These are phyloP conservation scores for Fagus crenata DNA, from an alignment of 306 rosid species.

Conservation along the genomic window DNA sequence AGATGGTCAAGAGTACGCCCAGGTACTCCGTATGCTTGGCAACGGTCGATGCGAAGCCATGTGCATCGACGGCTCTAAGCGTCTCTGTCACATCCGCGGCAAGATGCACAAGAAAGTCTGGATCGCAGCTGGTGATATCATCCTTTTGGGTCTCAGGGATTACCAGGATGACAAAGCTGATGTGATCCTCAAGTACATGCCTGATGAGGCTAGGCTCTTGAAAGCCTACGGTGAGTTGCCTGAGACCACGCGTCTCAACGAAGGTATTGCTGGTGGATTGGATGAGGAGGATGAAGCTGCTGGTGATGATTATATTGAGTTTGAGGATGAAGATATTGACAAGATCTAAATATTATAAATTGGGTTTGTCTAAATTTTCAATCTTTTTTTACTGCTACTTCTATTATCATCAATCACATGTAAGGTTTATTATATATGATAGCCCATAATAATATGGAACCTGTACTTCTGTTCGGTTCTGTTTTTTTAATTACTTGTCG, in stretches of 20 bases:
- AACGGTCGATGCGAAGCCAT: slow-evolving; percentile 47
- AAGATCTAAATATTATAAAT: slow-evolving; percentile 26
- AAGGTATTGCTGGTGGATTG: slow-evolving; percentile 38
- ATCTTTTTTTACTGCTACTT: too few species aligned
- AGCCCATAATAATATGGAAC: too few species aligned
- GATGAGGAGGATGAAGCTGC: slow-evolving; percentile 41
- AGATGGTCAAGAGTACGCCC: slow-evolving; percentile 46
- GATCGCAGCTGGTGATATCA: slow-evolving; percentile 51
- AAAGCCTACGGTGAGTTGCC: slow-evolving; percentile 48
- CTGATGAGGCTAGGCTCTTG: slow-evolving; percentile 42
- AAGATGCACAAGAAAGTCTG: slow-evolving; percentile 58
- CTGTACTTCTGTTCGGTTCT: too few species aligned
- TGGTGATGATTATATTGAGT: slow-evolving; percentile 38
- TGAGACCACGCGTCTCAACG: slow-evolving; percentile 31
- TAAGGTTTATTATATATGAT: too few species aligned
- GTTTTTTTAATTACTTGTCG: too few species aligned
- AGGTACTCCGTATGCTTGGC: slow-evolving; percentile 37
- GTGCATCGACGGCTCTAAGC: slow-evolving; percentile 47
- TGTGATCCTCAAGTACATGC: slow-evolving; percentile 49
- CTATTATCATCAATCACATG: too few species aligned
- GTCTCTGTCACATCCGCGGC: slow-evolving; percentile 50
- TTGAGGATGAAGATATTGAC: slow-evolving; percentile 51
- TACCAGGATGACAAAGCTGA: slow-evolving; percentile 51
- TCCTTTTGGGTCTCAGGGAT: slow-evolving; percentile 44
- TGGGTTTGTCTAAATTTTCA: not conserved